Base-by-base conservation (phyloP, 441 rosid species). In the Flueggea neowawraea region DNA sequence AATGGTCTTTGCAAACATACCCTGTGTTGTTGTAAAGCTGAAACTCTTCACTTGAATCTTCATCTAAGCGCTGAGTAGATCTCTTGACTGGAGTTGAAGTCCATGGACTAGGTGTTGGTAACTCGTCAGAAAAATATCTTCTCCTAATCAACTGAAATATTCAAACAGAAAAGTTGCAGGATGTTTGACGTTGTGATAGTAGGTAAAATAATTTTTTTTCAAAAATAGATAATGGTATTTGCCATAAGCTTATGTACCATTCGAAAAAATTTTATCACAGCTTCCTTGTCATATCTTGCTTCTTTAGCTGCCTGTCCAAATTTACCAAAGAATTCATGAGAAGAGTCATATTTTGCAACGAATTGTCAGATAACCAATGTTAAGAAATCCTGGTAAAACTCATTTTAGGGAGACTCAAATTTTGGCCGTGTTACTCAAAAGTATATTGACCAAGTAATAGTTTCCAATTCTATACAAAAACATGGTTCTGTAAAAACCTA, bases 201-300 rank as follows among this genome's bases (percentile, higher is more conserved):
- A 36, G 41, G 41, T 36, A 5, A 36, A 36, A 36, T 36, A 36
- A 1, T 5, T 36, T 36, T 36, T 36, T 22, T 22, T 22, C 2
- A 22, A 22, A 22, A 22, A 22, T 22, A 36, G 9, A 36, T 36
- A 36, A 8, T 5, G 51, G 69, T 54, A 67, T 12, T 31, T 62
- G 69, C 58, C 50, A 58, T 14, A 43, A 62, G 32, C 51, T 17
- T 41, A 79, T 89, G 44, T 51, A 92, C 99, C 87, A 63, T 78
- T 8, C 82, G 96, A 58, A 95, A 90, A 76, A 91, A 95, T 60
- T 82, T 95, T 71, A 75, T 75, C 60, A 95, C 57, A 59, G 90
- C 96, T 83, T 95, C 99, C 78, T 95, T 90, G 82, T 95, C 98
- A 39, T 78, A 88, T 80, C 98, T 90, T 66, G 95, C 90, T 77